phyloP scores from a whole-genome alignment of 1,284 basidiomycete species.

The Naganishia sp. region DNA sequence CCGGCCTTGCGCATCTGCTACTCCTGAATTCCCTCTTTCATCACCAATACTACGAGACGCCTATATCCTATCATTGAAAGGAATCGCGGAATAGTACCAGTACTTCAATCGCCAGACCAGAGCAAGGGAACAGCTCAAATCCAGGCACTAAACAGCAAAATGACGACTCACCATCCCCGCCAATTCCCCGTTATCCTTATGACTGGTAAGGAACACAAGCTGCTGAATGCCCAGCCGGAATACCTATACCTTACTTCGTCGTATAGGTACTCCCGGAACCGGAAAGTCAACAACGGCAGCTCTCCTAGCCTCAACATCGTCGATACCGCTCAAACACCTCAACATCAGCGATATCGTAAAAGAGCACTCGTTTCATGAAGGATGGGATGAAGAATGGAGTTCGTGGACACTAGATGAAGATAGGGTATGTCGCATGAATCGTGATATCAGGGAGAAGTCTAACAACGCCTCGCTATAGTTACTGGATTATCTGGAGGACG shows the following conservation, averaged over 20 bases:
- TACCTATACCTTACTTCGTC: neutral
- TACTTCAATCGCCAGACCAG: neutral
- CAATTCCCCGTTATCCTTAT: conserved; percentile 79
- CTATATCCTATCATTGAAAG: no score
- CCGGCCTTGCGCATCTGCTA: neutral
- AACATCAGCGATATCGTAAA: conserved; percentile 91
- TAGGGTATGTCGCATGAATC: conserved; percentile 60
- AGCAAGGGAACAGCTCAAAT: neutral
- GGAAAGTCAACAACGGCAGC: conserved; percentile 89
- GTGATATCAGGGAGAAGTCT: neutral
- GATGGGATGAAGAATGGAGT: conserved; percentile 92
- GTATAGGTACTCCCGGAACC: conserved; percentile 58
- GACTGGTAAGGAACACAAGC: conserved; percentile 82
- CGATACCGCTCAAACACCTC: conserved; percentile 72
- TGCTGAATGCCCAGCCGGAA: neutral
- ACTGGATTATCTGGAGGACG: conserved; percentile 81
- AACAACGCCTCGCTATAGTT: conserved; percentile 58
- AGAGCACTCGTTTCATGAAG: conserved; percentile 75
- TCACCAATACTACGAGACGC: no score
- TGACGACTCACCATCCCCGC: conserved; percentile 54
- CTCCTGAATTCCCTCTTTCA: neutral
- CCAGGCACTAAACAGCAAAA: conserved; percentile 32
- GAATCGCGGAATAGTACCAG: no score
- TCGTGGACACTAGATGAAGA: conserved; percentile 94
- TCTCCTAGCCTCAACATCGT: conserved; percentile 60